Conservation (phyloP, 441 rosid genomes). For the Hura crepitans region DNA sequence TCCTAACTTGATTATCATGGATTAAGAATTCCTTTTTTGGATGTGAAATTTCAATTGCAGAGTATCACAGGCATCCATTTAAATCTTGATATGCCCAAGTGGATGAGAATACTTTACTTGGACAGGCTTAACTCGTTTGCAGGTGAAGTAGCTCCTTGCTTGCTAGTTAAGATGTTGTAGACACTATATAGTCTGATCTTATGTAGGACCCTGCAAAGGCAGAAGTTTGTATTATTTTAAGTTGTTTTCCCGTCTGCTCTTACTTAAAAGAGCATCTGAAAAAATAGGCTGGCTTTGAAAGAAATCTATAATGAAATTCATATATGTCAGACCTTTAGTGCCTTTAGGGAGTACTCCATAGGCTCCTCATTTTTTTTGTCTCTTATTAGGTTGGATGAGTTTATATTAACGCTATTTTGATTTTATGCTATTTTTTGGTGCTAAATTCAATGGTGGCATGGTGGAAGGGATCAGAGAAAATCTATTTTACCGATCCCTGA, state of each 20-base stretch:
- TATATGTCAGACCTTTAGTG: background rate
- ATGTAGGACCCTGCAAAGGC: background rate
- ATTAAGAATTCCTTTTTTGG: constrained; percentile 21
- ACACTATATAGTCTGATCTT: constrained; percentile 12
- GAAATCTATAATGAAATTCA: background rate
- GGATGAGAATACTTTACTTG: constrained; percentile 61
- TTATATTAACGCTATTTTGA: background rate
- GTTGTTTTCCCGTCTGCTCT: background rate
- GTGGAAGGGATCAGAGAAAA: background rate
- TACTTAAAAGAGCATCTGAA: background rate
- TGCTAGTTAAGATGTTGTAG: constrained; percentile 10
- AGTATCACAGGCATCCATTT: constrained; percentile 62
- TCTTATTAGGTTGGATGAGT: background rate
- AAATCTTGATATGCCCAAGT: constrained; percentile 75
- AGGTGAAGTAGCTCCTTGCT: constrained; percentile 43
- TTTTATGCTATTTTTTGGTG: background rate
- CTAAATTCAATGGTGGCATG: background rate
- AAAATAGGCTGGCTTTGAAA: background rate
- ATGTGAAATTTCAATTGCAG: constrained; percentile 53
- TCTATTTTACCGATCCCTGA: background rate
- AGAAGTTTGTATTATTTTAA: background rate
- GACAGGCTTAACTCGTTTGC: constrained; percentile 69
- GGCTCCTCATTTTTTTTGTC: background rate
- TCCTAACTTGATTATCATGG: constrained; percentile 9
- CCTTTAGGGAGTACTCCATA: background rate